Evolutionary conservation across 805 yeast species (phyloP).

Genomic region (Yarrowia sp.): DNA sequence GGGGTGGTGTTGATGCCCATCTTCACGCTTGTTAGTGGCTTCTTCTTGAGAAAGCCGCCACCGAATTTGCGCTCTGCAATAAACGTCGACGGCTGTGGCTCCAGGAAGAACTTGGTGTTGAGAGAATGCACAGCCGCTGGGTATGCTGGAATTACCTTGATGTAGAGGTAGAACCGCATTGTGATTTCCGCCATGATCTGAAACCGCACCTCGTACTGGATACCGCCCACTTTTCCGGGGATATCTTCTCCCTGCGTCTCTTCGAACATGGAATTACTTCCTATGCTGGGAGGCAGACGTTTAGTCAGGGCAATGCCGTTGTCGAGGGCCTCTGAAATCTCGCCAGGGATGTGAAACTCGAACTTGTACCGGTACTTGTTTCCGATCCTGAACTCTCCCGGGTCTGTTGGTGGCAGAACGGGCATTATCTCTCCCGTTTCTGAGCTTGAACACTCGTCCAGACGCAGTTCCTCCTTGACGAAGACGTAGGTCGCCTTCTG

Average conservation of each 20-base stretch:
- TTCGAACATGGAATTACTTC: constrained; percentile 16
- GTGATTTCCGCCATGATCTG: constrained; percentile 20
- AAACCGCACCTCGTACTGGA: constrained; percentile 14
- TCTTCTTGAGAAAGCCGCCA: constrained; percentile 10
- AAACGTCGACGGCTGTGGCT: constrained; percentile 1
- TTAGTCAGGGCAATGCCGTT: constrained; percentile 11
- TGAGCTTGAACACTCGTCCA: neutral
- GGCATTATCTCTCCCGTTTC: neutral
- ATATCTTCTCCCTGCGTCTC: constrained; percentile 16
- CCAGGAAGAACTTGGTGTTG: constrained; percentile 18
- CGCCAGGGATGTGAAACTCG: constrained; percentile 6
- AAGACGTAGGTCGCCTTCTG: constrained; percentile 17
- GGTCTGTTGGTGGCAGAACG: neutral
- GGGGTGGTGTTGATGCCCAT: constrained; percentile 15
- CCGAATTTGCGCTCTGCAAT: constrained; percentile 7
- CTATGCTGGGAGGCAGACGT: neutral
- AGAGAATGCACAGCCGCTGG: constrained; percentile 18
- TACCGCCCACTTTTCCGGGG: constrained; percentile 7
- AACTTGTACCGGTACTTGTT: constrained; percentile 15
- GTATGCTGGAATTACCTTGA: constrained; percentile 11
- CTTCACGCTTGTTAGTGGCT: neutral
- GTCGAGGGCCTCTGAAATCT: constrained; percentile 3
- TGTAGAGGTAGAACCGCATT: constrained; percentile 6
- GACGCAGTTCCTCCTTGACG: constrained; percentile 10
- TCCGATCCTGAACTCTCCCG: constrained; percentile 6